Evolutionary conservation across 192 early-diverging fungal species (phyloP).

Genomic region (Obelidium mucronatum): DNA sequence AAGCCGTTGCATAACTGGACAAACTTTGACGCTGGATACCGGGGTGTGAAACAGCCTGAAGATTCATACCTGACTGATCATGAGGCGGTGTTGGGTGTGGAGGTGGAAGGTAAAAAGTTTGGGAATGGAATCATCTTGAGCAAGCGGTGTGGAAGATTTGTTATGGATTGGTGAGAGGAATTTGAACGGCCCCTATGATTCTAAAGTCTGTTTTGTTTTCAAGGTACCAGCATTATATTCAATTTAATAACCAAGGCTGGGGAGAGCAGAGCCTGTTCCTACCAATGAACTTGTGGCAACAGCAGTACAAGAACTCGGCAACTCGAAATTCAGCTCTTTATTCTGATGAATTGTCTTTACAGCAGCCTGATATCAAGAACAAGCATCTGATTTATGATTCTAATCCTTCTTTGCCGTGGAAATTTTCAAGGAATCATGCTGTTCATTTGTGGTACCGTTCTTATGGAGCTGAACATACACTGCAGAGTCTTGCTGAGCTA

Average conservation of each 20-base stretch:
- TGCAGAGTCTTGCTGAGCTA: background rate
- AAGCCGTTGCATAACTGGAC: slow-evolving; percentile 47
- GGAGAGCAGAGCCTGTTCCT: background rate
- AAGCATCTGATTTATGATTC: background rate
- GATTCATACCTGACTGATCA: background rate
- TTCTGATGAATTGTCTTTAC: background rate
- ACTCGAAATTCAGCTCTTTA: background rate
- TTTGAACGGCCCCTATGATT: too few relatives aligned
- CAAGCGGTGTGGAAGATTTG: slow-evolving; percentile 49
- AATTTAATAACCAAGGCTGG: slow-evolving; percentile 1
- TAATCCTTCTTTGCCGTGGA: background rate
- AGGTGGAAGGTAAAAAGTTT: slow-evolving; percentile 41
- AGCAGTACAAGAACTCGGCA: background rate
- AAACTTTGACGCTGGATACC: too few relatives aligned
- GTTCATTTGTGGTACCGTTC: background rate
- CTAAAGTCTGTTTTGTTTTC: too few relatives aligned
- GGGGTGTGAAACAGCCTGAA: background rate
- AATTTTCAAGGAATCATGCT: background rate
- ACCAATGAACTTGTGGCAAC: background rate
- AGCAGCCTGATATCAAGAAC: background rate
- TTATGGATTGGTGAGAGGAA: slow-evolving; percentile 54
- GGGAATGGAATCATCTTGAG: slow-evolving; percentile 60
- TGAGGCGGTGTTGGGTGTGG: background rate
- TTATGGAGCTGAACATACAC: background rate
- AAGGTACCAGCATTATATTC: background rate